Conservation (phyloP, 2,329 filamentous ascomycete species). For the Didymella sp. region DNA sequence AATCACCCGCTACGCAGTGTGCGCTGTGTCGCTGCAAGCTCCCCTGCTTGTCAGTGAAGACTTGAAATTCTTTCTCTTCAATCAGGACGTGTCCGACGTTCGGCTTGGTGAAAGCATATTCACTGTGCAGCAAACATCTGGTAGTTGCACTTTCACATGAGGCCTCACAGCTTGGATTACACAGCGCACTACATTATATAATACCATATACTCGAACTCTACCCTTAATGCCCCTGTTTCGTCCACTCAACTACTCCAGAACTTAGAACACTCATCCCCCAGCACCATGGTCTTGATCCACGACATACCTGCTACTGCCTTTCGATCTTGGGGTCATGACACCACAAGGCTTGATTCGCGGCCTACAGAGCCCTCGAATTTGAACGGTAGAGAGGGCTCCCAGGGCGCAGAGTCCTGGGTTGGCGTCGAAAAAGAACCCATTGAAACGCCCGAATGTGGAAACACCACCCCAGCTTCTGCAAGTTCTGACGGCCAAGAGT, state of each 20-base stretch:
- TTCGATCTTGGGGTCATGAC: not conserved
- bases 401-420: not conserved
- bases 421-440: not conserved
- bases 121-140: constrained; percentile 4
- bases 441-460: not conserved
- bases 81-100: not conserved
- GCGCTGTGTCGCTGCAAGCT: not conserved
- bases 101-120: not conserved
- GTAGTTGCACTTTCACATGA: constrained; percentile 1
- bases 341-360: not conserved
- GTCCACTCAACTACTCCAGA: not conserved
- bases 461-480: not conserved
- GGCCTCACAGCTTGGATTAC: not conserved
- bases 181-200: not conserved
- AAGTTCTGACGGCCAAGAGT: not conserved
- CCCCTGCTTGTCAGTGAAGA: not conserved
- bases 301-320: not conserved
- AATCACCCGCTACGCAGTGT: not conserved
- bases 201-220: not conserved
- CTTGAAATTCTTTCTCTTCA: not conserved
- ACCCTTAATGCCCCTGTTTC: not conserved
- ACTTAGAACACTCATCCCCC: not conserved
- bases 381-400: not conserved
- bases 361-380: not conserved
- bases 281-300: constrained; percentile 1